Evolutionary conservation across 164 flowering plant species (phyloP).

Genomic region (Berberis vulgaris): DNA sequence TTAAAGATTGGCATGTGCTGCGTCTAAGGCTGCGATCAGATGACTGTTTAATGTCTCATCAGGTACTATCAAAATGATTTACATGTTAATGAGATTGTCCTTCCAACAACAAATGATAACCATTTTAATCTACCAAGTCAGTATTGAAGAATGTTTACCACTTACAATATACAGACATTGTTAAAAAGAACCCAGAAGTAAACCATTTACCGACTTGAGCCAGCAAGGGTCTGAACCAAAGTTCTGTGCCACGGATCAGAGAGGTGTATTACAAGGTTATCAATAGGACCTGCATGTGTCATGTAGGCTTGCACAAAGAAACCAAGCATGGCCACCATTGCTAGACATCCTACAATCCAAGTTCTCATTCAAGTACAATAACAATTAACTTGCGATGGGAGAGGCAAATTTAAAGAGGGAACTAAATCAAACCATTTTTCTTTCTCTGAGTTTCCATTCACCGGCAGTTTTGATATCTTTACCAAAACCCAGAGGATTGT

Average conservation of each 20-base stretch:
- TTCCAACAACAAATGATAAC: too few relatives aligned
- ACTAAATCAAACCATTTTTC: slow-evolving; percentile 57
- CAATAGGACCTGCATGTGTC: slow-evolving; percentile 37
- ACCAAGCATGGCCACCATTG: slow-evolving; percentile 90
- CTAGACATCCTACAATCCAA: slow-evolving; percentile 56
- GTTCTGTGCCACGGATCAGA: slow-evolving; percentile 5
- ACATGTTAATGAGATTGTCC: too few relatives aligned
- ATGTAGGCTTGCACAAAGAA: slow-evolving; percentile 72
- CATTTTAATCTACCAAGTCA: too few relatives aligned
- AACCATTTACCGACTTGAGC: background rate
- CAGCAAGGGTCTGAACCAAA: background rate
- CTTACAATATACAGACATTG: too few relatives aligned
- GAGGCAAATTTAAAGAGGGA: background rate
- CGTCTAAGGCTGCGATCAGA: too few relatives aligned
- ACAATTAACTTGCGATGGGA: background rate
- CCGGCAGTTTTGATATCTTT: slow-evolving; percentile 60
- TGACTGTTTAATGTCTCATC: too few relatives aligned
- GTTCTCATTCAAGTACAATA: background rate
- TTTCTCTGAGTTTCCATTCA: slow-evolving; percentile 85
- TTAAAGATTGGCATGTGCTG: too few relatives aligned
- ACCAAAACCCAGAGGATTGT: slow-evolving; percentile 85
- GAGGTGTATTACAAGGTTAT: slow-evolving; percentile 2
- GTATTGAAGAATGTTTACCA: too few relatives aligned
- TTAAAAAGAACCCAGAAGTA: too few relatives aligned
- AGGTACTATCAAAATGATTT: too few relatives aligned